Base-by-base conservation (phyloP, 1,284 basidiomycete genomes). In the Boletellus deceptivus region DNA sequence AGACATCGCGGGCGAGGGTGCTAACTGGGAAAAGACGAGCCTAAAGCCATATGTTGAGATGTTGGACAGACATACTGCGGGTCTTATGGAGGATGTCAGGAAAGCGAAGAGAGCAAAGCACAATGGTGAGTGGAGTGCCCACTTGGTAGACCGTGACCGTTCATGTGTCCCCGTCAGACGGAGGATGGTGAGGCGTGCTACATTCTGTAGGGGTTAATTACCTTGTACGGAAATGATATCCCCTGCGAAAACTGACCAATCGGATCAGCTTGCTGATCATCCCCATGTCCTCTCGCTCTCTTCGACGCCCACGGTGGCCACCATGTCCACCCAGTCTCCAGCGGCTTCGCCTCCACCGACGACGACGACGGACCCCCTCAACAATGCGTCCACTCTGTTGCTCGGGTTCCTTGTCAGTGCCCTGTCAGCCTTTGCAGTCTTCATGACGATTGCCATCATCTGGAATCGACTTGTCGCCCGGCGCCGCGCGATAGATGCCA, bases 31-130 rank as follows among this genome's bases (percentile, higher is more conserved):
- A 55, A 78, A 77, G 57, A 91, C 89, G 7, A 87, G 85, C 4
- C 71, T 99, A 55, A 89, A 84, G 62, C 89, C 90, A 3, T 98
- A 94, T 63, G 86, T 99, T 34, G 90, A 95, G 44, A 82, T 97
- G 75, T 74, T 99, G 55, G 91, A 98, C 55, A 78, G 77, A 61
- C 91, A 98, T 63, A 77, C 75, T 14, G 55, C 67, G 50, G 68
- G 67, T 25, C 65, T 89, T 42, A 82, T 89, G 81, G 77, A 80
- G 17, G 79, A 83, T 54, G 76, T 78, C 34, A 72, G 83, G 55
- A 74, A 58, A 55, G 72, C 64, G 27, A 86, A 79, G 65, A 75
- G 79, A 39, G 76, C 71, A 9, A 55, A 48, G 4, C 31, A 62
- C 44, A 42, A 49, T 3, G 57, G 63, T 66, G 20, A 55, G 50